Percentiles rank a stretch among this genome's conserved stretches.
Conservation (phyloP, 2,329 filamentous ascomycete species). For the Ophiostoma himal-ulmi region DNA sequence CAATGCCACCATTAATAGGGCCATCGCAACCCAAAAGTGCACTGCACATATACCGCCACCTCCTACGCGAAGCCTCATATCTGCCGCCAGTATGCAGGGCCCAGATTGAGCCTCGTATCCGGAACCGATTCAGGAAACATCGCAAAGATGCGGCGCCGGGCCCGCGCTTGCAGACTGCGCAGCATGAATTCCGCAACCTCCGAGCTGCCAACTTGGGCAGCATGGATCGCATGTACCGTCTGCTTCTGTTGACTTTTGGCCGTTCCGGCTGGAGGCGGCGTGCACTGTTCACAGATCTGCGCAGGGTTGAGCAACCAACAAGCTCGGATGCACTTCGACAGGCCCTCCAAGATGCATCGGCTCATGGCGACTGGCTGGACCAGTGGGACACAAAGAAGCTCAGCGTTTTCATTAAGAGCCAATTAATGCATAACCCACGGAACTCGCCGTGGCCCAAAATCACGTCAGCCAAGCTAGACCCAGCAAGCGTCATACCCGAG, state of each 20-base stretch:
- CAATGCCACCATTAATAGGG: background rate
- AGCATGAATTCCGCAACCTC: constrained; percentile 42
- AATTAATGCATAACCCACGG: constrained; percentile 33
- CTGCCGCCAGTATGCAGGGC: constrained; percentile 48
- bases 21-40: constrained; percentile 27
- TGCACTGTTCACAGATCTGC: constrained; percentile 40
- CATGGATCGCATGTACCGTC: constrained; percentile 39
- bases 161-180: constrained; percentile 38
- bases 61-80: constrained; percentile 57
- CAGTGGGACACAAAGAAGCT: constrained; percentile 47
- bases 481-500: constrained; percentile 36
- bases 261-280: constrained; percentile 48
- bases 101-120: constrained; percentile 41
- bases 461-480: constrained; percentile 33
- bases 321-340: constrained; percentile 40
- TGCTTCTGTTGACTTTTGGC: constrained; percentile 49
- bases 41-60: constrained; percentile 50
- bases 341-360: background rate
- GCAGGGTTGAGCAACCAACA: constrained; percentile 33
- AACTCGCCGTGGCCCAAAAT: constrained; percentile 30
- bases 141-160: constrained; percentile 28
- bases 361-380: constrained; percentile 40
- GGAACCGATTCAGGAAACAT: constrained; percentile 42
- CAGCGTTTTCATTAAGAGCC: constrained; percentile 38
- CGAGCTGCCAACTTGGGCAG: constrained; percentile 51